These are phyloP conservation scores for Fusarium sp. DNA, from an alignment of 2,329 filamentous ascomycete species.

Conservation along the genomic window DNA sequence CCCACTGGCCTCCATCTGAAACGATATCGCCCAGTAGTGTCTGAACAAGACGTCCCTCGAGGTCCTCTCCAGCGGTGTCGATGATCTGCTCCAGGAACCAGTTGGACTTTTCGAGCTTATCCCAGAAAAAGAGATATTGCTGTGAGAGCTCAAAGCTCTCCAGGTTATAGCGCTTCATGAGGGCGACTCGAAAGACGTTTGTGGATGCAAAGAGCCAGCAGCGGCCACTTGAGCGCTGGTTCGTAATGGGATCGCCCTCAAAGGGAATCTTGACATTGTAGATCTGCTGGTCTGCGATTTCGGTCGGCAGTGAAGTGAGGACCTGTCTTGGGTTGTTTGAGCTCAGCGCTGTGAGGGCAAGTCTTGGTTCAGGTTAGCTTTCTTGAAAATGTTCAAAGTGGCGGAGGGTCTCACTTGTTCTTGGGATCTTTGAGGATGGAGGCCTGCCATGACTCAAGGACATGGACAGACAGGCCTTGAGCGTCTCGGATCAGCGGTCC, in stretches of 20 bases:
- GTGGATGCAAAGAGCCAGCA: slow-evolving; percentile 95
- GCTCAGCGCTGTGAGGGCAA: slow-evolving; percentile 82
- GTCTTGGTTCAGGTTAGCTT: slow-evolving; percentile 60
- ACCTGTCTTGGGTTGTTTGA: slow-evolving; percentile 76
- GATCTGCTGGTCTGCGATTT: slow-evolving; percentile 80
- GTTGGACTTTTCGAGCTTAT: slow-evolving; percentile 93
- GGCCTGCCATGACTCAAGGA: slow-evolving; percentile 72
- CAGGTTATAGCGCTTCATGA: slow-evolving; percentile 87
- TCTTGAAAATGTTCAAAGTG: neutral
- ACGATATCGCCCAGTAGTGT: slow-evolving; percentile 77
- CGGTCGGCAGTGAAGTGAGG: slow-evolving; percentile 73
- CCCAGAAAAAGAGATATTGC: slow-evolving; percentile 91
- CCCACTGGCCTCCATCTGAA: slow-evolving; percentile 89
- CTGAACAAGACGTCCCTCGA: slow-evolving; percentile 82
- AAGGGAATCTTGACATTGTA: slow-evolving; percentile 88
- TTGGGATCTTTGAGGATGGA: slow-evolving; percentile 75
- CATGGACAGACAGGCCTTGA: slow-evolving; percentile 65
- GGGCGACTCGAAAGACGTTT: slow-evolving; percentile 90
- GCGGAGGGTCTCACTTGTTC: slow-evolving; percentile 65
- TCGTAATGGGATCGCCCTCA: slow-evolving; percentile 87
- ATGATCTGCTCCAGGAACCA: slow-evolving; percentile 90
- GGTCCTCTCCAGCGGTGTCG: slow-evolving; percentile 77
- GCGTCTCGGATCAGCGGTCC: slow-evolving; percentile 48
- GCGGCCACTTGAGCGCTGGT: slow-evolving; percentile 84
- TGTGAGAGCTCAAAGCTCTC: slow-evolving; percentile 89